These are phyloP conservation scores for Fusarium dlaminii DNA, from an alignment of 2,329 filamentous ascomycete genomes.

Conservation along the genomic window DNA sequence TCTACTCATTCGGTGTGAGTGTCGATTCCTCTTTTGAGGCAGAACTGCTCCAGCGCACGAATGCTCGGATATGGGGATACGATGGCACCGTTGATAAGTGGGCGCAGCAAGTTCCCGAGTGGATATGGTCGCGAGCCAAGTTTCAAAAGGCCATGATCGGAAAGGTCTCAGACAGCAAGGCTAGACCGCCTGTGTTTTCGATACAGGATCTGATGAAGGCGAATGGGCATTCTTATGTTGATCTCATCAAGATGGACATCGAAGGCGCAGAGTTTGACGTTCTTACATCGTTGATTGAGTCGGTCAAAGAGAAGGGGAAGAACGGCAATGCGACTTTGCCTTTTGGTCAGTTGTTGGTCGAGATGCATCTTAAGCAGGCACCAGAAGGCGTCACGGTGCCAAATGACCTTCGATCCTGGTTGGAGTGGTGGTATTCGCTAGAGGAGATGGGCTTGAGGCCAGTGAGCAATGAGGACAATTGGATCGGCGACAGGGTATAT, in stretches of 20 bases:
- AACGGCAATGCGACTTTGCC: not conserved
- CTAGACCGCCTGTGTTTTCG: not conserved
- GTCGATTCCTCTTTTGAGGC: not conserved
- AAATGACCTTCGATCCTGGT: not conserved
- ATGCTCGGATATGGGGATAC: slow-evolving; percentile 2
- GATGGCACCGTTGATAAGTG: not conserved
- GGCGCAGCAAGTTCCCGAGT: not conserved
- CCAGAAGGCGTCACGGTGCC: not conserved
- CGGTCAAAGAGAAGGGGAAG: not conserved
- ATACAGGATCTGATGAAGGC: not conserved
- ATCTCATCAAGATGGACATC: not conserved
- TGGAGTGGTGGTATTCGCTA: not conserved
- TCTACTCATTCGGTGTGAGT: not conserved
- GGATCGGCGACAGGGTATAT: not conserved
- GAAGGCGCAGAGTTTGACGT: not conserved
- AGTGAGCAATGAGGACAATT: not conserved
- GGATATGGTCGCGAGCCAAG: not conserved
- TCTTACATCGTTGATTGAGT: not conserved
- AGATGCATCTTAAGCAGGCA: not conserved
- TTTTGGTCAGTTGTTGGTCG: not conserved
- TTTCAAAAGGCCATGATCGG: not conserved
- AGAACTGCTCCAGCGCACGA: not conserved
- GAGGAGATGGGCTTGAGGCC: not conserved
- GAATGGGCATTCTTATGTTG: not conserved
- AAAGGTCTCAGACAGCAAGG: not conserved